These are phyloP conservation scores for Leucosporidium creatinivorum DNA, from an alignment of 768 basidiomycete genomes.

Conservation along the genomic window DNA sequence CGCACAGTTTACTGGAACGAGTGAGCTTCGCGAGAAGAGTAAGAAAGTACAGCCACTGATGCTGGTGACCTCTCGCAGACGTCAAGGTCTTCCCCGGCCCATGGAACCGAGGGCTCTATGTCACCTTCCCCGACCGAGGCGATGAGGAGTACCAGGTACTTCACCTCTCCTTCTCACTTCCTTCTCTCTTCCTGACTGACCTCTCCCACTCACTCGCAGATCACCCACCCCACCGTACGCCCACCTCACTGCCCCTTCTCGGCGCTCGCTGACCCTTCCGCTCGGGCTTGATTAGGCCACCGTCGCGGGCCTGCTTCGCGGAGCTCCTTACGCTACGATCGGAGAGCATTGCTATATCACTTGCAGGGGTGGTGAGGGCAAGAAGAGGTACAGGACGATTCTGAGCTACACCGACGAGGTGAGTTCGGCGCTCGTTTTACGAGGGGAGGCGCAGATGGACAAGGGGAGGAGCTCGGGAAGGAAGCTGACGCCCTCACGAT, in stretches of 20 bases:
- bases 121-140: slow-evolving; percentile 63
- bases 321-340: slow-evolving; percentile 84
- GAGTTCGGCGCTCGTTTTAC: slow-evolving; percentile 33
- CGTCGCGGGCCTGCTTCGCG: slow-evolving; percentile 86
- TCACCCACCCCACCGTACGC: slow-evolving; percentile 65
- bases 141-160: slow-evolving; percentile 61
- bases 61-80: slow-evolving; percentile 42
- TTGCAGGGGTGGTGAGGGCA: background rate
- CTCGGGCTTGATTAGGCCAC: slow-evolving; percentile 46
- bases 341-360: slow-evolving; percentile 46
- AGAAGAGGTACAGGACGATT: slow-evolving; percentile 21
- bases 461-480: too few relatives aligned
- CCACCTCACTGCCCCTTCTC: too few relatives aligned
- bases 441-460: too few relatives aligned
- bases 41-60: background rate
- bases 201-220: slow-evolving; percentile 51
- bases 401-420: slow-evolving; percentile 97
- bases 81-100: slow-evolving; percentile 74
- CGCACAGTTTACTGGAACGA: slow-evolving; percentile 21
- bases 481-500: background rate
- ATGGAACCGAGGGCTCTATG: slow-evolving; percentile 80
- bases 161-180: slow-evolving; percentile 9
- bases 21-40: too few relatives aligned
- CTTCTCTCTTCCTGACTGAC: background rate
- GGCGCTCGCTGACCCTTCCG: too few relatives aligned